Evolutionary conservation across 345 rosid species (phyloP).

Genomic region (sweet orange (Citrus sinensis)): DVS_A1.0 CM039163.1:39974501-39975000

Average conservation of each 20-base stretch:
- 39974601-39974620: not conserved
- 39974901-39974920: too few relatives aligned
- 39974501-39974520: not conserved
- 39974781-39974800: too few relatives aligned
- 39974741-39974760: too few relatives aligned
- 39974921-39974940: too few relatives aligned
- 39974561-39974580: not conserved
- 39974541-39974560: not conserved
- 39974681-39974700: not conserved
- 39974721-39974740: not conserved
- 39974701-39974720: not conserved
- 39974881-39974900: too few relatives aligned
- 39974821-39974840: accelerated
- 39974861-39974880: too few relatives aligned
- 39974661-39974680: not conserved
- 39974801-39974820: too few relatives aligned
- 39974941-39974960: too few relatives aligned
- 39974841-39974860: too few relatives aligned
- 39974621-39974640: not conserved
- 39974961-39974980: too few relatives aligned
- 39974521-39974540: not conserved
- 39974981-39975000: too few relatives aligned
- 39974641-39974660: not conserved
- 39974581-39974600: not conserved
- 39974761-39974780: too few relatives aligned